These are phyloP conservation scores for Komagataella mondaviorum DNA, from an alignment of 805 yeast species.

Conservation along the genomic window DNA sequence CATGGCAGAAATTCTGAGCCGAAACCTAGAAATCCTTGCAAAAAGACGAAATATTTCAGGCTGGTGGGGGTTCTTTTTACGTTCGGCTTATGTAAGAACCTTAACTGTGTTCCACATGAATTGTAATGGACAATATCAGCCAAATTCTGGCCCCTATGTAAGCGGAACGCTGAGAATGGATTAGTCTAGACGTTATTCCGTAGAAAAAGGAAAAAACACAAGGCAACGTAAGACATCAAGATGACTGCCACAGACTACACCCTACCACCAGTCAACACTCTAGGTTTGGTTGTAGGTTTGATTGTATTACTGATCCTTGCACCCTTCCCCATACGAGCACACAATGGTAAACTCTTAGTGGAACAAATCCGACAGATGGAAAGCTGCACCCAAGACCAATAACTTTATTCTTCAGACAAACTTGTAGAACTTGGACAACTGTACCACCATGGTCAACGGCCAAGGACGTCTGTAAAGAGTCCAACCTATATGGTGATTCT, in stretches of 20 bases:
- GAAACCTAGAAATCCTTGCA: neutral
- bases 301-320: conserved; percentile 2
- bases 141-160: too few relatives aligned
- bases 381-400: conserved; percentile 4
- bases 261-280: neutral
- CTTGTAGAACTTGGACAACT: conserved; percentile 1
- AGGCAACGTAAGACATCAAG: neutral
- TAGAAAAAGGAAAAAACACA: neutral
- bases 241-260: neutral
- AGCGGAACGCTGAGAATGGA: too few relatives aligned
- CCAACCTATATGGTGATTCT: conserved; percentile 2
- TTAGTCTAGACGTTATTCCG: neutral
- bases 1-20: neutral
- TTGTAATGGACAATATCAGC: neutral
- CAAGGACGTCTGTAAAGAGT: conserved; percentile 1
- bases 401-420: conserved; percentile 2
- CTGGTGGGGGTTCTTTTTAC: neutral
- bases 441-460: conserved; percentile 3
- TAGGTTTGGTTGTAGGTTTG: neutral
- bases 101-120: neutral
- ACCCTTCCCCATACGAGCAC: conserved; percentile 4
- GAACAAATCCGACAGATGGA: conserved; percentile 1
- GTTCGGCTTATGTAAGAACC: neutral
- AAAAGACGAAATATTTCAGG: neutral
- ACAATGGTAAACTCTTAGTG: conserved; percentile 3